Base-by-base conservation (phyloP, 1,139 yeast species). In the Geotrichum klebahnii region DNA sequence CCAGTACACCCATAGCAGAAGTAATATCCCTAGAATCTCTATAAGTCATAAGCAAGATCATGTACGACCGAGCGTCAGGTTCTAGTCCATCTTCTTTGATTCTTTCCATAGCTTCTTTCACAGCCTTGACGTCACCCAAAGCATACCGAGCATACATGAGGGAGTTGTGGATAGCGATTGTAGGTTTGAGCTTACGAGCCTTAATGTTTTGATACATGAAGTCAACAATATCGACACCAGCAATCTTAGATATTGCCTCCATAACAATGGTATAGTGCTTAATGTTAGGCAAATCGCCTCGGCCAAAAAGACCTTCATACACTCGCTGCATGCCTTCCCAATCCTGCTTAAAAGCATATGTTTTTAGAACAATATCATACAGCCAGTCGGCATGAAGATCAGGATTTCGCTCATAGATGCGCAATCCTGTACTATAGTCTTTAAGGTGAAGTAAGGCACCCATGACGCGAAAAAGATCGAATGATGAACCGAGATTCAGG, bases 261-360 rank as follows among this genome's bases (percentile, higher is more conserved):
- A 88, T 79, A 3, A 84, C 80, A 32, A 80, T 74, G 3, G 79
- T 74, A 61, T 84, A 85, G 61, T 84, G 89, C 4, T 69, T 62
- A 12, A 77, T 67, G 45, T 75, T 75, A 0, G 89, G 85, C 22
- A 78, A 65, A 38, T 77, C 70, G 1, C 81, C 82, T 23, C 74
- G 68, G 1, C 82, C 82, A 55, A 80, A 77, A 64, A 84, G 70
- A 1, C 72, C 73, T 55, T 84, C 86, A 60, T 86, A 82, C 46
- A 79, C 76, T n/a, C 68, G 60, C 61, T 82, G 84, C 54, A 87
- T 70, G 4, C 75, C 68, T 26, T 68, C 67, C 84, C 89, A 84
- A 56, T 81, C 78, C 38, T 76, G 72, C 14, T 71, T 64, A 37
- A 71, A 67, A 2, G 84, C 80, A 53, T 82, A 73, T 1, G 82